phyloP scores from a whole-genome alignment of 2,329 filamentous ascomycete species.

The Xylariaceae sp. region DNA sequence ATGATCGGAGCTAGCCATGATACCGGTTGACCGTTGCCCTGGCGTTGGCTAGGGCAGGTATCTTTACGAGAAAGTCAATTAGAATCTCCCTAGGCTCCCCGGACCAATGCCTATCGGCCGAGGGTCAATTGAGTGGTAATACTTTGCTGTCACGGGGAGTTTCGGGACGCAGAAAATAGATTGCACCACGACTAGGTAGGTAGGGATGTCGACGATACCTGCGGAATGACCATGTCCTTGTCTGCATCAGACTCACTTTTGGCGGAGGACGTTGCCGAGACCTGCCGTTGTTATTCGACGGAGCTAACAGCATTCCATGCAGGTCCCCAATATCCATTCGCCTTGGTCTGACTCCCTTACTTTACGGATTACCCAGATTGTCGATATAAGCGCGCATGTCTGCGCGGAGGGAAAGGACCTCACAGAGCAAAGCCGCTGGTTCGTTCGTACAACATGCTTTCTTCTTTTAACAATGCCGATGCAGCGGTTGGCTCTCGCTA shows the following conservation, averaged over 20 bases:
- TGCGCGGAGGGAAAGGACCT: neutral
- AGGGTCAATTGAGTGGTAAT: neutral
- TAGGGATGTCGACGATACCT: neutral
- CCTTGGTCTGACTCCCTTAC: slow-evolving; percentile 1
- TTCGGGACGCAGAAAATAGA: neutral
- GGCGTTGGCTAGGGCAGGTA: no score
- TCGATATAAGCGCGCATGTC: neutral
- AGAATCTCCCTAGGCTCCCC: neutral
- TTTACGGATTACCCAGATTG: neutral
- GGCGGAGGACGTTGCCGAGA: neutral
- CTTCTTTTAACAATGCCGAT: no score
- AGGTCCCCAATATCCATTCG: slow-evolving; percentile 6
- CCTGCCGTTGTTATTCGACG: slow-evolving; percentile 2
- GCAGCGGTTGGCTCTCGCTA: neutral
- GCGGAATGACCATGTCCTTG: neutral
- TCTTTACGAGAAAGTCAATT: neutral
- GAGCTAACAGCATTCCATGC: slow-evolving; percentile 14
- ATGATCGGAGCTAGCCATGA: no score
- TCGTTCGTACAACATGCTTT: no score
- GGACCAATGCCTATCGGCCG: neutral
- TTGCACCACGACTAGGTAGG: neutral
- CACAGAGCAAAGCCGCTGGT: neutral
- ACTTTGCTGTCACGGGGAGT: neutral
- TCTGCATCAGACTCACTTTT: no score
- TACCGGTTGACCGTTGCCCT: no score